Conservation (phyloP, 192 early-diverging fungal species). For the Backusella sp. region DNA sequence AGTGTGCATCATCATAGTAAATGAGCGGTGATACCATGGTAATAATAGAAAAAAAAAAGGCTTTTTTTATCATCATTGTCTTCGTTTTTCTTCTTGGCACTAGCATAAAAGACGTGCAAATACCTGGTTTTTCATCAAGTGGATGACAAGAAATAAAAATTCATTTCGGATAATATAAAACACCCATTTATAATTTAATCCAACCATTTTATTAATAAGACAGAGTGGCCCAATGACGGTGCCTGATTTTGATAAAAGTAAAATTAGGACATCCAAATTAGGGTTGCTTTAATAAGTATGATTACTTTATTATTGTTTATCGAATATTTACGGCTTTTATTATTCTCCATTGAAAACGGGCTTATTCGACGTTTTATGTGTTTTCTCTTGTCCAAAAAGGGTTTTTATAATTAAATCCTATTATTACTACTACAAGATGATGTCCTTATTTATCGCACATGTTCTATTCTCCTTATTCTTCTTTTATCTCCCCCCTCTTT, state of each 20-base stretch:
- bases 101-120: too few species aligned
- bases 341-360: neutral
- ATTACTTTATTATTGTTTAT: neutral
- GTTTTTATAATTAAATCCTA: neutral
- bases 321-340: neutral
- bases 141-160: too few species aligned
- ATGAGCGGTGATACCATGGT: too few species aligned
- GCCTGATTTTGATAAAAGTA: neutral
- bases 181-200: neutral
- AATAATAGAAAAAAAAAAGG: too few species aligned
- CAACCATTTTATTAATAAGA: neutral
- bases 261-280: neutral
- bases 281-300: neutral
- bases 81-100: too few species aligned
- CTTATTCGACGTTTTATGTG: neutral
- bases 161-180: neutral
- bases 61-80: too few species aligned
- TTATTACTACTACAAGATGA: neutral
- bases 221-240: neutral
- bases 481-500: neutral
- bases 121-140: too few species aligned
- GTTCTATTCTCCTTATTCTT: neutral
- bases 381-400: neutral
- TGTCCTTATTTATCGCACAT: neutral
- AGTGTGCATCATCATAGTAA: too few species aligned